Percentiles rank a stretch among this genome's conserved stretches.
Conservation (phyloP, 192 early-diverging fungal genomes). For the Coemansia sp. region DNA sequence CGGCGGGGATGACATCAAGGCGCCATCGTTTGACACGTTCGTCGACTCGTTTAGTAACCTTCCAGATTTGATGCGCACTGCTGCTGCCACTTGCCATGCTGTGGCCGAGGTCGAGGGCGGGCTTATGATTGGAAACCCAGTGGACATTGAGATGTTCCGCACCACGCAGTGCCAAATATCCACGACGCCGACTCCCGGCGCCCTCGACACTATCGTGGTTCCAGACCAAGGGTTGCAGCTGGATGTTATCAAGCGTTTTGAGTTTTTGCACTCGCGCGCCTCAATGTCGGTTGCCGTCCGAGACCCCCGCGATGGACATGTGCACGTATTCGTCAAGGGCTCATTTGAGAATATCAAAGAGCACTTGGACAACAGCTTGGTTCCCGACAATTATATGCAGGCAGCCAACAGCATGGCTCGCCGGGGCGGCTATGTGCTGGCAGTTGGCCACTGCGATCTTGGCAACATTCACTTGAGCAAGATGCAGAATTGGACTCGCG, state of each 20-base stretch:
- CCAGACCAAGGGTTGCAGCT: slow-evolving; percentile 3
- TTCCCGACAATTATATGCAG: slow-evolving; percentile 61
- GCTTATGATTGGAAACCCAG: slow-evolving; percentile 22
- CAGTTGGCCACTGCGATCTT: slow-evolving; percentile 60
- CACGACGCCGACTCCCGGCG: slow-evolving; percentile 16
- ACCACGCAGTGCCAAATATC: slow-evolving; percentile 25
- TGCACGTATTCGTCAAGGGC: slow-evolving; percentile 69
- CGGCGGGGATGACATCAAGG: not conserved
- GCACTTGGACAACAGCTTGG: slow-evolving; percentile 43
- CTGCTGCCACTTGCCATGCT: slow-evolving; percentile 53
- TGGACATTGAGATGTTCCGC: slow-evolving; percentile 24
- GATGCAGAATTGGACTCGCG: slow-evolving; percentile 50
- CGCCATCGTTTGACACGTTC: slow-evolving; percentile 1
- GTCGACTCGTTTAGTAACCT: not conserved
- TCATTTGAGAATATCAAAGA: slow-evolving; percentile 55
- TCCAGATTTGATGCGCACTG: slow-evolving; percentile 1
- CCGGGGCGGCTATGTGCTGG: slow-evolving; percentile 76
- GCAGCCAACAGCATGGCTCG: slow-evolving; percentile 58
- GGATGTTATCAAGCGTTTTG: slow-evolving; percentile 64
- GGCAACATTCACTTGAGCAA: slow-evolving; percentile 46
- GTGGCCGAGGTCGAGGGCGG: slow-evolving; percentile 42
- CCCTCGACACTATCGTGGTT: slow-evolving; percentile 53
- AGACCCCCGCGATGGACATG: slow-evolving; percentile 53
- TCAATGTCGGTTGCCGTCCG: slow-evolving; percentile 69
- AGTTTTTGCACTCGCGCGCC: slow-evolving; percentile 68